Conservation (phyloP, 2,329 filamentous ascomycete species). For the Penicillium sp. region DNA sequence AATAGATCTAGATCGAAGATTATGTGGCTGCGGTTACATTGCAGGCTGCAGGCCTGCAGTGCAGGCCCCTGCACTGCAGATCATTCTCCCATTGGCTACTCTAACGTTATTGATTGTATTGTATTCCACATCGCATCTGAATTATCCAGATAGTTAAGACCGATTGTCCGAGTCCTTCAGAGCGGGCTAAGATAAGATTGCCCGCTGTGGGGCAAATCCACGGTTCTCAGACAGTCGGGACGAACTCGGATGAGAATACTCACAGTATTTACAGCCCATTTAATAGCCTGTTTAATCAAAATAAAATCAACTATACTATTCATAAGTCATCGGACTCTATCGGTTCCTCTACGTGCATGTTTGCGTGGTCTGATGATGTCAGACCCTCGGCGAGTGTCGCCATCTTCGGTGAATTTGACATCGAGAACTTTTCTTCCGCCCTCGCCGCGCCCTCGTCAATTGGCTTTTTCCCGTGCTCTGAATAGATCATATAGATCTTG, state of each 20-base stretch:
- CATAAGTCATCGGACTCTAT: neutral
- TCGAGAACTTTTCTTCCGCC: slow-evolving; percentile 11
- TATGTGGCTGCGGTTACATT: neutral
- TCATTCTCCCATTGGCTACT: neutral
- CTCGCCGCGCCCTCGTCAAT: neutral
- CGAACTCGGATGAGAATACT: neutral
- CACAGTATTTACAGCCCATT: neutral
- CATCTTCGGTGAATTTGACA: slow-evolving; percentile 19
- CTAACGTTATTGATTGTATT: neutral
- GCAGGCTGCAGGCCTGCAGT: neutral
- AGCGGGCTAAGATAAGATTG: neutral
- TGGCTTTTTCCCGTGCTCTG: neutral
- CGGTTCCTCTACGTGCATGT: neutral
- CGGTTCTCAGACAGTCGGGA: neutral
- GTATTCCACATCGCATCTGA: neutral
- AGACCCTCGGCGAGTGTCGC: slow-evolving; percentile 17
- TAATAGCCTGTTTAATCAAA: neutral
- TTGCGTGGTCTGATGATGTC: neutral
- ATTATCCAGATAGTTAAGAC: neutral
- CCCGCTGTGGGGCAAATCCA: slow-evolving; percentile 1
- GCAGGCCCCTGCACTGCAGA: neutral
- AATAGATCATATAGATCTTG: neutral
- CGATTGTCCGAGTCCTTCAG: neutral
- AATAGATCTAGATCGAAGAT: neutral
- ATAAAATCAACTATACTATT: neutral